Evolutionary conservation across 306 rosid genomes (phyloP), one percentile per base, ranked within the genome.

Genomic region (Vicia villosa): DNA sequence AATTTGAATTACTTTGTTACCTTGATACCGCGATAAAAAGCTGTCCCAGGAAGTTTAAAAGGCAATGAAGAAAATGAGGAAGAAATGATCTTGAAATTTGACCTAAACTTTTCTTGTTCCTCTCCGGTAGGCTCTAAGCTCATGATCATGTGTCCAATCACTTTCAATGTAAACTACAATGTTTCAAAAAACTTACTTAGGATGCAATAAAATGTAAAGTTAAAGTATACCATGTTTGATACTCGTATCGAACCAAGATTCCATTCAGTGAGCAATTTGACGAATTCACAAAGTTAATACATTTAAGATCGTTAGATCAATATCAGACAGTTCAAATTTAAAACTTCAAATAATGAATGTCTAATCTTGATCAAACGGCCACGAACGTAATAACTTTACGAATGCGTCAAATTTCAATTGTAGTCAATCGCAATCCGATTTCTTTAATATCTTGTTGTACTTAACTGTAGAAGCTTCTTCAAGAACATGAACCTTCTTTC

Each of bases 61-160:
- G 97, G 97, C 86, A 91, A 56, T 32, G 94, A 89, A 19, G 96
- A 83, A 81, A 91, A 91, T 41, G 91, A 89, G 70, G 97, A 89
- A 37, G 97, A 91, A 64, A 89, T 89, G 1, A 85, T 67, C 81
- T 91, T 91, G 70, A 89, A 91, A 81, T 91, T 89, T 58, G 88
- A 79, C 49, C 96, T 76, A 47, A 89, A 91, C 75, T 85, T 82
- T 60, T 91, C 97, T 19, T 85, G 96, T 47, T 91, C 96, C 42
- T 85, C 97, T 13, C 96, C 91, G 0, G 60, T 58, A 5, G 97
- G 96, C 81, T 89, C 96, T 78, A 91, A 80, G 86, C 97, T 89
- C 96, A 89, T 87, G 73, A 89, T 91, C 97, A 91, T 91, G 71
- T 89, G 86, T 30, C 94, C 94, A 80, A 91, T 91, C 66, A 91